Evolutionary conservation across 2,329 filamentous ascomycete species (phyloP).

Genomic region (Microdochium nivale): DNA sequence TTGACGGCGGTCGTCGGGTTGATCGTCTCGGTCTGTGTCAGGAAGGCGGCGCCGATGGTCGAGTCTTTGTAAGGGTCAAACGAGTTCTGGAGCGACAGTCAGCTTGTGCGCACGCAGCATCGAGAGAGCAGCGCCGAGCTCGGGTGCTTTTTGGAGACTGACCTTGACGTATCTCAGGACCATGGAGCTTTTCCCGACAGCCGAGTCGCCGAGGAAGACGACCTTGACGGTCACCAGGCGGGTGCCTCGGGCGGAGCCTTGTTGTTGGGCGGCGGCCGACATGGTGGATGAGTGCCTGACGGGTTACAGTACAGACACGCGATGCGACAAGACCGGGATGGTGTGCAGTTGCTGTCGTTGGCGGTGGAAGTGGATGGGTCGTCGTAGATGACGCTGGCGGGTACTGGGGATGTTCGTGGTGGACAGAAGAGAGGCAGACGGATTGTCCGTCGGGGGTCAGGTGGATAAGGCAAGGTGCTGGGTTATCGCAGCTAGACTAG

Average conservation of each 20-base stretch:
- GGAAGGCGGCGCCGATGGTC: conserved; percentile 95
- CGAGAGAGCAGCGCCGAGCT: conserved; percentile 3
- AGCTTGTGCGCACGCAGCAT: not conserved
- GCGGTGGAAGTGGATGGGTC: not conserved
- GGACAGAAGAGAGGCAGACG: not conserved
- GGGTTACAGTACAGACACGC: not conserved
- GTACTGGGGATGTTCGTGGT: not conserved
- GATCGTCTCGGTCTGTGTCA: conserved; percentile 97
- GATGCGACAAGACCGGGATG: not conserved
- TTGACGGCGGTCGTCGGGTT: conserved; percentile 98
- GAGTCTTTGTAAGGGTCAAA: conserved; percentile 97
- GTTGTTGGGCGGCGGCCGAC: not conserved
- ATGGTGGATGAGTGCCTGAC: not conserved
- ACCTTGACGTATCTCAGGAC: conserved; percentile 98
- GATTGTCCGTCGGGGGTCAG: too few relatives aligned
- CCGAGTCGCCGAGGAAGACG: conserved; percentile 65
- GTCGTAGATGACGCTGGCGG: not conserved
- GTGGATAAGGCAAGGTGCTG: too few relatives aligned
- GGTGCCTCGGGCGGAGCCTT: not conserved
- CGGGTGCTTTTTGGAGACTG: conserved; percentile 16
- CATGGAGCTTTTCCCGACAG: conserved; percentile 98
- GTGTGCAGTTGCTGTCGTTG: not conserved
- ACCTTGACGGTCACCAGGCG: not conserved
- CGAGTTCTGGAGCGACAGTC: conserved; percentile 62
- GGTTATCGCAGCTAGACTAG: too few relatives aligned